Base-by-base conservation (phyloP, 306 rosid genomes). In the Castanea crenata region DNA sequence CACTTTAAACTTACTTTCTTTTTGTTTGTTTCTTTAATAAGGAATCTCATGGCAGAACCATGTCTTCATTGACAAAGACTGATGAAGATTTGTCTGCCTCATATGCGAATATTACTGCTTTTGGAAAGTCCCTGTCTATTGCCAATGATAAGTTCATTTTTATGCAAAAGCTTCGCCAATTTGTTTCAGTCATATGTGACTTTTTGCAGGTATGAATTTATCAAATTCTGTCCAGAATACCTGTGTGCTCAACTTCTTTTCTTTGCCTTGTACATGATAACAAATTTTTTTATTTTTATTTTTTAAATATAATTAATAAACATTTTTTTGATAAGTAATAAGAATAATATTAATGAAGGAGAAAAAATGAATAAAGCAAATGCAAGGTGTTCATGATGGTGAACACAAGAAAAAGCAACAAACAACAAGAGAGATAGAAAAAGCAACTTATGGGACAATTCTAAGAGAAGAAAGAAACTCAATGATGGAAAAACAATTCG, bases 141-240 rank as follows among this genome's bases (percentile, higher is more conserved):
- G 94, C 97, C 31, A 97, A 92, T 58, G 94, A 91, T 80, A 95
- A 95, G 89, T 95, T 90, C 79, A 85, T 69, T 32, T 95, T 86
- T 86, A 90, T 91, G 98, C 99, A 95, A 85, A 85, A 85, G 88
- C 97, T 92, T 81, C 91, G 92, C 6, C 82, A 83, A 71, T 95
- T 87, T 87, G 90, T 95, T 58, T 82, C 97, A 71, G 81, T 85
- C 67, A 82, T 92, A 61, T 95, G 99, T 55, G 94, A 91, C 85
- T 91, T 95, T 85, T 87, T 95, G 84, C 91, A 95, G 99, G 99
- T 95, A 84, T 44, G 78, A 44, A 72, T 69, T 62, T 61, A 80
- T 70, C 52, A 68, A 64, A 79, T 65, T 32, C 32, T 70, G 16
- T 41, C 14, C 29, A 54, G 27, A 35, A 55, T 16, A 68, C 69